Base-by-base conservation (phyloP, 2,329 filamentous ascomycete genomes). In the Ampelomyces quisqualis region DNA sequence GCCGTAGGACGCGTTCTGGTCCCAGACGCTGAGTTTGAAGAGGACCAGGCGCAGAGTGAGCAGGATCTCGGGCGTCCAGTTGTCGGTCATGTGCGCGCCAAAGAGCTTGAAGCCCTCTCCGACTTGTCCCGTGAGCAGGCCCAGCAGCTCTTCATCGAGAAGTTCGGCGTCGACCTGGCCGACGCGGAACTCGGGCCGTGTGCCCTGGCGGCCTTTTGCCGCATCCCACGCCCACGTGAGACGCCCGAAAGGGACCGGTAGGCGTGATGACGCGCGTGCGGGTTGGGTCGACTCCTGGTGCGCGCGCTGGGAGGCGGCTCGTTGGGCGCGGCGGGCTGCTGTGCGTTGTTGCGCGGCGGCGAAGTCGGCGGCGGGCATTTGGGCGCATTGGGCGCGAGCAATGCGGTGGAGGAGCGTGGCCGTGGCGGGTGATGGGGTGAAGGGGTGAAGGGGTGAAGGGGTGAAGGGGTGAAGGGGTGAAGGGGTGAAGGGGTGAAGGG, bases 11-110 rank as follows among this genome's bases (percentile, higher is more conserved):
- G 93, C 88, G 67, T 95, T 85, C 67, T 96, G 88, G 68, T 97
- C 90, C 93, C 93, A 98, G 43, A 98, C 84, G 11, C 87, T 89
- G 48, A 98, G 79, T 70, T 98, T 98, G 76, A 96, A 98, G 6
- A 98, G 74, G 3, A 90, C 74, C 2, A 85, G 81, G 32, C 91
- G 79, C 40, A 98, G 75, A 0, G 76, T 79, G 19, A 96, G 77
- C 48, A 86, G 77, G 38, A 97, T 91, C 71, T 97, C 93, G 37
- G 87, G 77, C 10, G 84, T 83, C 83, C 88, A 96, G 60, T 95
- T 88, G 65, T 95, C 89, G 43, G 86, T 81, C 30, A 95, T 70
- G 65, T 90, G 81, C 11, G 76, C 64, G 65, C 86, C 85, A 53
- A 90, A 86, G 67, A 95, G 93, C 64, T 90, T 94, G 43, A 97